phyloP scores from a whole-genome alignment of 1,139 yeast genomes.

The Saccharomyces hybrid region DNA sequence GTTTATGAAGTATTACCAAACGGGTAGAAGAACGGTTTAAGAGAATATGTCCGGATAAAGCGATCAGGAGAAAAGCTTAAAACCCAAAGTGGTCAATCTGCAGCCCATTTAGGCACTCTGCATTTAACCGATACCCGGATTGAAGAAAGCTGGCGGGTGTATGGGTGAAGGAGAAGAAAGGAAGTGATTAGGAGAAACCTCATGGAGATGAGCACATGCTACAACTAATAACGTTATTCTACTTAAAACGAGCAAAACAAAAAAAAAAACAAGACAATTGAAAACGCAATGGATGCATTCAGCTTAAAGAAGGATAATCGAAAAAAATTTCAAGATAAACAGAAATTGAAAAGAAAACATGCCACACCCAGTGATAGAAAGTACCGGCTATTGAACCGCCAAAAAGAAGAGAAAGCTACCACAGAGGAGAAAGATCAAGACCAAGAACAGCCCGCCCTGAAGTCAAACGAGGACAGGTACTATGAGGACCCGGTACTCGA shows the following conservation, averaged over 20 bases:
- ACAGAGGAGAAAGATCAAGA: slow-evolving; percentile 5
- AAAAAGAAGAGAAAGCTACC: slow-evolving; percentile 7
- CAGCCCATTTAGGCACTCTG: background rate
- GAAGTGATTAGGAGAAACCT: background rate
- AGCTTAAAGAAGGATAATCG: slow-evolving; percentile 28
- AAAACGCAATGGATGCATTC: slow-evolving; percentile 21
- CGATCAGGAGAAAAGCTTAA: background rate
- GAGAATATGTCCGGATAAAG: background rate
- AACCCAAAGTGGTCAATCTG: background rate
- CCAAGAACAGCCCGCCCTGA: slow-evolving; percentile 10
- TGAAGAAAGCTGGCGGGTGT: background rate
- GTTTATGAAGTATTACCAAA: background rate
- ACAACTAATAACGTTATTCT: background rate
- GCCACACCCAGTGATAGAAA: slow-evolving; percentile 31
- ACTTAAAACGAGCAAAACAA: background rate
- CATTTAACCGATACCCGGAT: background rate
- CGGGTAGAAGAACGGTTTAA: background rate
- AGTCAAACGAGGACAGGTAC: slow-evolving; percentile 22
- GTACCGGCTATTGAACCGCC: slow-evolving; percentile 18
- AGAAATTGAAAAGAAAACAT: slow-evolving; percentile 25
- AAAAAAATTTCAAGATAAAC: slow-evolving; percentile 30
- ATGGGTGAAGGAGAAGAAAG: background rate
- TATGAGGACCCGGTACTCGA: slow-evolving; percentile 17
- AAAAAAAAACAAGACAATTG: background rate
- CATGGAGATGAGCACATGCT: background rate